Base-by-base conservation (phyloP, 1,284 basidiomycete species). In the Amylostereum areolatum region DNA sequence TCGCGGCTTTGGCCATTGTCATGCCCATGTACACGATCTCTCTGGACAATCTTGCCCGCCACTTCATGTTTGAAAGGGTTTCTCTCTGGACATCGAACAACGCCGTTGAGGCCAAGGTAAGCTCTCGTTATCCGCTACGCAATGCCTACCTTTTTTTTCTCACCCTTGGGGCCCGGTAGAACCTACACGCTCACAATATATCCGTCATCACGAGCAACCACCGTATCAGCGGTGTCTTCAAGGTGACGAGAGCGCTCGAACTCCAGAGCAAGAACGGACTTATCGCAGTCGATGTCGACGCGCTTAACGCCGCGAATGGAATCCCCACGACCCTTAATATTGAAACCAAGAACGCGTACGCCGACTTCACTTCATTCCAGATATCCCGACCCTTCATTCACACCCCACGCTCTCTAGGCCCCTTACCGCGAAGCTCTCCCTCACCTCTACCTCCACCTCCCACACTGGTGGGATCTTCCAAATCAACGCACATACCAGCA, bases 191-290 rank as follows among this genome's bases (percentile, higher is more conserved):
- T 0, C 57, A 63, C 2, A 50, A 56, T 6, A 66, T 63, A 8
- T 46, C 32, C 4, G 52, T 78, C 39, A 49, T 53, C 11, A 65
- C 68, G 1, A 37, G 60, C 1, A 70, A 75, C 36, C 66, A 64
- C 25, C 52, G 56, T 9, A 71, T 80, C 51, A 52, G 60, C 4
- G 80, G 78, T 24, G 60, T 61, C n/a, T 75, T 71, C 62, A 66
- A 65, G 29, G 56, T 62, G 9, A 58, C 63, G 5, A 62, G 61
- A 1, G 56, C 55, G 5, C 64, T 80, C 12, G 55, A 55, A 2
- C 52, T 81, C 24, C 28, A 45, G 18, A 73, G 72, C 1, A 50
- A 61, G 29, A 75, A 75, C 52, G 65, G 61, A 3, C 53, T 34
- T n/a, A 70, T 80, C 47, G 46, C 62, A 9, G 62, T 65, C 3